phyloP scores from a whole-genome alignment of 352 stramenopile genomes.

The Phytophthora boehmeriae region DNA sequence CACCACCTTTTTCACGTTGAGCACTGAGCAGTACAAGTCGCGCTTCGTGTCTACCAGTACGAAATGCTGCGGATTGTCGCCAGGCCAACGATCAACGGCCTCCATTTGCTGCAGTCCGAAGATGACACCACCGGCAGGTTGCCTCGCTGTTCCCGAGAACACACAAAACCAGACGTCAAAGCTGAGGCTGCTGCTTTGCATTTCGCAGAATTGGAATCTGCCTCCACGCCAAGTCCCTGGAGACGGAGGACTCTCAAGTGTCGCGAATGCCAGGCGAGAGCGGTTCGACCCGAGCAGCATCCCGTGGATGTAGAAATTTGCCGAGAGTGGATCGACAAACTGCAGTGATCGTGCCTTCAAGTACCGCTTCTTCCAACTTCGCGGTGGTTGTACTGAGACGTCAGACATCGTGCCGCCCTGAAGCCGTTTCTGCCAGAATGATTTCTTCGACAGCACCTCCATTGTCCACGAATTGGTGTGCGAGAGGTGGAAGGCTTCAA shows the following conservation, averaged over 20 bases:
- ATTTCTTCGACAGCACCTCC: neutral
- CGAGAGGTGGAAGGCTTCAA: constrained; percentile 18
- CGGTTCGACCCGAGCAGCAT: constrained; percentile 13
- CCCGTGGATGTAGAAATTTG: constrained; percentile 13
- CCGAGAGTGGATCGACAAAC: constrained; percentile 14
- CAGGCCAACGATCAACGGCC: neutral
- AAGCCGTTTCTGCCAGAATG: neutral
- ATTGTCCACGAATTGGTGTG: neutral
- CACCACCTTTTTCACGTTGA: constrained; percentile 23
- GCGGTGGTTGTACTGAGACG: neutral
- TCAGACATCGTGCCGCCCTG: neutral
- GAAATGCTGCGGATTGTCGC: constrained; percentile 8
- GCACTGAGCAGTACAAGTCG: constrained; percentile 24
- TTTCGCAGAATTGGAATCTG: neutral
- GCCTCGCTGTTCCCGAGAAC: constrained; percentile 8
- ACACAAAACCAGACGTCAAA: constrained; percentile 36
- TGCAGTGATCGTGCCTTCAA: constrained; percentile 11
- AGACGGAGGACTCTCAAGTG: constrained; percentile 8
- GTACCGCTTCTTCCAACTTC: constrained; percentile 5
- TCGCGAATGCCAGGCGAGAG: constrained; percentile 10
- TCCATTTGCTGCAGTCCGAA: constrained; percentile 18
- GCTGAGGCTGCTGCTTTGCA: constrained; percentile 16
- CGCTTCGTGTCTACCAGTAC: constrained; percentile 22
- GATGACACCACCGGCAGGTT: constrained; percentile 20
- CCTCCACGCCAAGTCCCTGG: constrained; percentile 12